Percentiles rank a stretch among this genome's conserved stretches.
Evolutionary conservation across 2,329 filamentous ascomycete species (phyloP).

Genomic region (Alternaria tenuissima): DNA sequence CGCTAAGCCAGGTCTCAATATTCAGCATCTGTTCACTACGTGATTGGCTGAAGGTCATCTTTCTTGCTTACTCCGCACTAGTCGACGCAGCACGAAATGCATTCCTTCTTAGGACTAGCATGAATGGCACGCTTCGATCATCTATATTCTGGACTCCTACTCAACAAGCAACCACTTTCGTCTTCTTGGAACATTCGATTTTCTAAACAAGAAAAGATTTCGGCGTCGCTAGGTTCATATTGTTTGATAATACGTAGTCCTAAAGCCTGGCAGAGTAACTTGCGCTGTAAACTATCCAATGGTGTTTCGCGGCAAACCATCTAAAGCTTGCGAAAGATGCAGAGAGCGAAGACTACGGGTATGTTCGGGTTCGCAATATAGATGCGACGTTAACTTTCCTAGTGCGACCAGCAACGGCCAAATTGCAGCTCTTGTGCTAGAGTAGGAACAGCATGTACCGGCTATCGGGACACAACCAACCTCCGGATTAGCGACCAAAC

Average conservation of each 20-base stretch:
- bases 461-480: constrained; percentile 35
- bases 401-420: constrained; percentile 37
- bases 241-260: not conserved
- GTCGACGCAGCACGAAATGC: constrained; percentile 6
- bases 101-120: constrained; percentile 7
- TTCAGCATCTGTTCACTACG: not conserved
- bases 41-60: not conserved
- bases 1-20: not conserved
- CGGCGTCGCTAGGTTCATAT: not conserved
- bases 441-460: constrained; percentile 25
- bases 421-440: constrained; percentile 35
- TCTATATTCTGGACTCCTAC: not conserved
- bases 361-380: constrained; percentile 7
- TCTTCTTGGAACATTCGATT: not conserved
- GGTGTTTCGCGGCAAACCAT: constrained; percentile 29
- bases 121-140: not conserved
- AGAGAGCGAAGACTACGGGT: constrained; percentile 25
- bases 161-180: not conserved
- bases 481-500: constrained; percentile 38
- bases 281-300: constrained; percentile 4
- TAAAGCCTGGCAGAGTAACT: not conserved
- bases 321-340: constrained; percentile 31
- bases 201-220: not conserved
- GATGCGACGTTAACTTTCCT: not conserved
- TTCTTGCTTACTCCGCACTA: not conserved